phyloP scores from a whole-genome alignment of 1,139 yeast species.

The Lodderomyces metapsilosis region DNA sequence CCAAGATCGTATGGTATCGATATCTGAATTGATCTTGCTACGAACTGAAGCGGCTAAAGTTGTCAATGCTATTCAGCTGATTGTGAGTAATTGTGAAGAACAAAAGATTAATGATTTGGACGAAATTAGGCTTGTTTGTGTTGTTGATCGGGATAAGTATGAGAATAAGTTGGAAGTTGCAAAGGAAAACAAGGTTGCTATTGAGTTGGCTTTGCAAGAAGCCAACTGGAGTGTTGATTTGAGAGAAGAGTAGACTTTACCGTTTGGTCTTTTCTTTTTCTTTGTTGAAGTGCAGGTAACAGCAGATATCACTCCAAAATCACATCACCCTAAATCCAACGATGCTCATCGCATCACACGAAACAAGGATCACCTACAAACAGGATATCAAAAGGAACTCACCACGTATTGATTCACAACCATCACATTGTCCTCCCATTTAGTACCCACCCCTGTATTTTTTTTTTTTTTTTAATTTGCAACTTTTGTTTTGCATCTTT shows the following conservation, averaged over 20 bases:
- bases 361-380: too few relatives aligned
- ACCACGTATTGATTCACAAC: too few relatives aligned
- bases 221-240: constrained; percentile 7
- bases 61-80: neutral
- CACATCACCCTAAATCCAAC: too few relatives aligned
- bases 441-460: too few relatives aligned
- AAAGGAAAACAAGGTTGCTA: neutral
- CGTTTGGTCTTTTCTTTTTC: too few relatives aligned
- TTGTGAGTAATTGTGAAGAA: neutral
- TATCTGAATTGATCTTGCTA: neutral
- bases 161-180: neutral
- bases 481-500: too few relatives aligned
- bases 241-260: neutral
- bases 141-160: constrained; percentile 4
- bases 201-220: constrained; percentile 1
- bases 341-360: too few relatives aligned
- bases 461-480: too few relatives aligned
- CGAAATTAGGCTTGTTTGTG: constrained; percentile 1
- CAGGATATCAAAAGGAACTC: too few relatives aligned
- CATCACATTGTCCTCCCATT: too few relatives aligned
- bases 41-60: neutral
- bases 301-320: too few relatives aligned
- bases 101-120: neutral
- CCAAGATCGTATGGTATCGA: neutral
- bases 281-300: too few relatives aligned